Percentiles rank a stretch among this genome's conserved stretches.
phyloP scores from a whole-genome alignment of 345 rosid species.

The Viola odorata region DNA sequence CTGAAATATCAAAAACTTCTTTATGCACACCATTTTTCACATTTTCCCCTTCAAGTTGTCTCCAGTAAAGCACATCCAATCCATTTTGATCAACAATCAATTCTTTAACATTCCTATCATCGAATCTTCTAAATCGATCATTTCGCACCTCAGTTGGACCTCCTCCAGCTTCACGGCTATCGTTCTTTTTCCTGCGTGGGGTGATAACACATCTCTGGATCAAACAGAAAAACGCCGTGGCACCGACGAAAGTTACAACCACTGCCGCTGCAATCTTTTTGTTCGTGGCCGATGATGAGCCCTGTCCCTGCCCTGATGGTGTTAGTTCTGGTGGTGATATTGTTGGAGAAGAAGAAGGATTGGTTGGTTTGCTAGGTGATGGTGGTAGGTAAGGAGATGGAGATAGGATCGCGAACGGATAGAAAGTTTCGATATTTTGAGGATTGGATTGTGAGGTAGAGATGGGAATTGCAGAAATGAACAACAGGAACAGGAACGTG shows the following conservation, averaged over 20 bases:
- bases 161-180: slow-evolving; percentile 9
- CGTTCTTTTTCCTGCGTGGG: slow-evolving; percentile 33
- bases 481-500: not conserved
- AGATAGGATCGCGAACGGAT: slow-evolving; percentile 20
- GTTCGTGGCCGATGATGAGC: slow-evolving; percentile 21
- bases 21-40: slow-evolving; percentile 23
- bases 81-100: slow-evolving; percentile 71
- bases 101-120: slow-evolving; percentile 39
- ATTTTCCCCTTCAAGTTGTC: slow-evolving; percentile 36
- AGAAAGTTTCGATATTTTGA: slow-evolving; percentile 61
- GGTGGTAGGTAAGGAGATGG: slow-evolving; percentile 21
- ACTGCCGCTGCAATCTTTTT: slow-evolving; percentile 47
- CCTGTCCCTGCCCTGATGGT: slow-evolving; percentile 5
- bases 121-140: slow-evolving; percentile 10
- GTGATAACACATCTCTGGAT: slow-evolving; percentile 30
- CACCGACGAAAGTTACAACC: slow-evolving; percentile 46
- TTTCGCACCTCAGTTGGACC: slow-evolving; percentile 11
- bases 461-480: slow-evolving; percentile 20
- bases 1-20: slow-evolving; percentile 17
- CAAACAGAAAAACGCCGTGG: slow-evolving; percentile 43
- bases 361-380: not conserved
- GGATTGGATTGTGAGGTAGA: slow-evolving; percentile 34
- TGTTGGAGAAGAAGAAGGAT: not conserved
- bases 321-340: not conserved
- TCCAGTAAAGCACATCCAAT: slow-evolving; percentile 75